These are phyloP conservation scores for Lentinus brumalis DNA, from an alignment of 768 basidiomycete species.

Conservation along the genomic window DNA sequence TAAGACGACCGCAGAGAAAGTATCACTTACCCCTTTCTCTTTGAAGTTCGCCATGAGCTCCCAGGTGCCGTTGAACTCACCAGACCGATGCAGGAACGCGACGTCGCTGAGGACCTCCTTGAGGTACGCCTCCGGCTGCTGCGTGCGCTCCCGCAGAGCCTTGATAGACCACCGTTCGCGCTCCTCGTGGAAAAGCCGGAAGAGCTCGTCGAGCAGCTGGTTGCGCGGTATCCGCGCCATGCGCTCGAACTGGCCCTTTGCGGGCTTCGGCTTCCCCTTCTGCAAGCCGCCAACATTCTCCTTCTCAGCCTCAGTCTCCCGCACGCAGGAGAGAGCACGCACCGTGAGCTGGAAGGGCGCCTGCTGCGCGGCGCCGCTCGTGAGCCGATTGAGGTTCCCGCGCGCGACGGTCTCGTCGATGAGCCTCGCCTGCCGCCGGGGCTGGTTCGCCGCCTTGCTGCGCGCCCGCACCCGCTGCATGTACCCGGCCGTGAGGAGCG, in stretches of 20 bases:
- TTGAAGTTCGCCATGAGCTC: slow-evolving; percentile 77
- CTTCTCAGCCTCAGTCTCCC: too few species aligned
- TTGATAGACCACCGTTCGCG: slow-evolving; percentile 83
- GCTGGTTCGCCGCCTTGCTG: slow-evolving; percentile 65
- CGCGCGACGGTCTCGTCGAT: slow-evolving; percentile 78
- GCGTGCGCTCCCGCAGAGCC: slow-evolving; percentile 72
- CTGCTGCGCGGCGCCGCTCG: slow-evolving; percentile 70
- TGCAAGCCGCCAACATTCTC: slow-evolving; percentile 24
- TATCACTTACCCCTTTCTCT: slow-evolving; percentile 53
- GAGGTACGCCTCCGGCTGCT: slow-evolving; percentile 86
- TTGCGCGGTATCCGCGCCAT: slow-evolving; percentile 91
- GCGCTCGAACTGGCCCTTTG: slow-evolving; percentile 78
- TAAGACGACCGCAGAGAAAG: neutral
- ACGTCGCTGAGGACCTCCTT: slow-evolving; percentile 82
- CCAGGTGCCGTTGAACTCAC: slow-evolving; percentile 81
- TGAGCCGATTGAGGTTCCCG: slow-evolving; percentile 76
- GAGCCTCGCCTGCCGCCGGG: slow-evolving; percentile 63
- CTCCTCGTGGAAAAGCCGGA: slow-evolving; percentile 68
- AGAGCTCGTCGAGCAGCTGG: slow-evolving; percentile 84
- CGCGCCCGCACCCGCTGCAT: slow-evolving; percentile 73
- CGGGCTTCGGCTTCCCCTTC: slow-evolving; percentile 68
- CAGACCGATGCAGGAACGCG: slow-evolving; percentile 74
- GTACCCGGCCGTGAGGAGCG: slow-evolving; percentile 67
- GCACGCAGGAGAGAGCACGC: slow-evolving; percentile 30
- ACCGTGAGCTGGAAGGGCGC: slow-evolving; percentile 70